phyloP scores from a whole-genome alignment of 768 basidiomycete genomes.

The Collybia nuda region DNA sequence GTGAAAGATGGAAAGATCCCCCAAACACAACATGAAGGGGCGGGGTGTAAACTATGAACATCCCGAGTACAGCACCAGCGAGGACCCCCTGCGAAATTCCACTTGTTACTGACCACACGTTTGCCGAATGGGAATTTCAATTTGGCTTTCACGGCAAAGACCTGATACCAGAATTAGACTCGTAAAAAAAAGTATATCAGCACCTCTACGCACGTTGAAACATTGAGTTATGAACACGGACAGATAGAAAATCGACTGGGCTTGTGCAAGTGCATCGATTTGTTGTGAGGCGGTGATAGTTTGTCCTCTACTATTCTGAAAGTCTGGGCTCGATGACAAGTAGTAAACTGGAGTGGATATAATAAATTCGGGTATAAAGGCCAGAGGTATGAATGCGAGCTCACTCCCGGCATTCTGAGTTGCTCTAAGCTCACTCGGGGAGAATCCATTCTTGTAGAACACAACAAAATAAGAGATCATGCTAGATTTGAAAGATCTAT shows the following conservation, averaged over 20 bases:
- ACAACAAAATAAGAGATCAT: conserved; percentile 67
- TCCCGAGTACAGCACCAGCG: conserved; percentile 59
- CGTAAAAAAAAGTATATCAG: background rate
- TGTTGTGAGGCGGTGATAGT: conserved; percentile 44
- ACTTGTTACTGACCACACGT: conserved; percentile 54
- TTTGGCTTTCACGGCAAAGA: conserved; percentile 67
- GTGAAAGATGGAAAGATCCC: conserved; percentile 54
- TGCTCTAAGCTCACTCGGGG: conserved; percentile 50
- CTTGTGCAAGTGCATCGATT: conserved; percentile 57
- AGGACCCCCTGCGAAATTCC: conserved; percentile 66
- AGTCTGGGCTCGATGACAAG: conserved; percentile 45
- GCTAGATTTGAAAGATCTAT: conserved; percentile 23
- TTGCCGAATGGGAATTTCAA: conserved; percentile 65
- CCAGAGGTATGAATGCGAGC: conserved; percentile 5
- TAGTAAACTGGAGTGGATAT: conserved; percentile 43
- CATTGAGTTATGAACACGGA: conserved; percentile 68
- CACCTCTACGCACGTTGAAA: conserved; percentile 49
- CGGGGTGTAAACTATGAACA: conserved; percentile 70
- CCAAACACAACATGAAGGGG: conserved; percentile 71
- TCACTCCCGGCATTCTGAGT: conserved; percentile 46
- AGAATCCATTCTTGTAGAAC: conserved; percentile 61
- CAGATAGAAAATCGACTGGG: conserved; percentile 67
- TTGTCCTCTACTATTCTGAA: conserved; percentile 53
- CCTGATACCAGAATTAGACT: conserved; percentile 25
- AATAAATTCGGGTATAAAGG: background rate